Evolutionary conservation across 305 asterid species (phyloP), one percentile per base, ranked within the genome.

Genomic region (Salvia sclarea): DNA sequence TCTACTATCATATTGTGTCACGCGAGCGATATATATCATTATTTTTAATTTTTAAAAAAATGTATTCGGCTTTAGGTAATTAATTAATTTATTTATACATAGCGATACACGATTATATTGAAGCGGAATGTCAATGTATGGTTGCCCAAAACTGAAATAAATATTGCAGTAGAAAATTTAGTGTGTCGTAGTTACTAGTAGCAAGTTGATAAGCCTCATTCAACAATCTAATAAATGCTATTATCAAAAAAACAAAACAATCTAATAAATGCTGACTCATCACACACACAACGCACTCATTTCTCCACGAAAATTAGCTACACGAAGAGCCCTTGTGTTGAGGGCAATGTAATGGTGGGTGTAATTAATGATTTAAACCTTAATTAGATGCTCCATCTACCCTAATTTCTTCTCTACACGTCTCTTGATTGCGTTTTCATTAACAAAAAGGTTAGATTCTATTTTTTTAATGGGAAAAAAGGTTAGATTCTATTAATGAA

Each of bases 311-410:
- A 49, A 11, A 8, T 54, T 52, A 2, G 57, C 33, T 57, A 41
- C 25, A 16, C 12, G 60, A 68, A 60, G 64, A 76, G 61, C 74
- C 80, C 73, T 70, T 43, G 60, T 50, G 60, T 40, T 21, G 70
- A 76, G 76, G 80, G 80, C 73, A 76, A 38, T 65, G 55, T 43
- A 75, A 69, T 59, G 33, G 14, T 16, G 10, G 31, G 45, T 14
- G 25, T 59, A 33, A 49, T 56, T 59, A 21, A 60, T 63, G 18
- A 44, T 65, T 52, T 33, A 21, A 55, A 20, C 38, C 53, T 31
- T 69, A 57, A 31, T 31, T 57, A 3, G 50, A 54, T 55, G 60
- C 53, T 40, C n/a, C 0, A 37, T 47, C 50, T 33, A 49, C 9
- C 58, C 21, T n/a, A 17, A 25, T 24, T 65, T 70, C 17, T 25